Evolutionary conservation across 768 basidiomycete genomes (phyloP).

Genomic region (Termitomyces sp.): DNA sequence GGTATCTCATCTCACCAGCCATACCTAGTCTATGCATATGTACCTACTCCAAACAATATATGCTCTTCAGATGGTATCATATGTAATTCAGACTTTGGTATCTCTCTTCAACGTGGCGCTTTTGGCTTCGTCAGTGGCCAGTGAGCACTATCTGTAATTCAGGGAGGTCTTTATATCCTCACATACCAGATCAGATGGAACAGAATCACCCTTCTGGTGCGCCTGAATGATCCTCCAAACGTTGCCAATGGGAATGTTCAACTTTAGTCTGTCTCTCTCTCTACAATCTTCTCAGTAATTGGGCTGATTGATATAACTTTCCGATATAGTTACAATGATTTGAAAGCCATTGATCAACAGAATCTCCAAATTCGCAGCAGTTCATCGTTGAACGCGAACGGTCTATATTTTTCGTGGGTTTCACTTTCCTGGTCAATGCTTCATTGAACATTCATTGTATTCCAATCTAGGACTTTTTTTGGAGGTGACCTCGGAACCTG

Average conservation of each 20-base stretch:
- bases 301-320: neutral
- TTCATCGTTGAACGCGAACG: slow-evolving; percentile 48
- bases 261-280: slow-evolving; percentile 48
- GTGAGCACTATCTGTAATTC: slow-evolving; percentile 34
- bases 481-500: slow-evolving; percentile 41
- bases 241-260: slow-evolving; percentile 70
- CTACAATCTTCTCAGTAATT: neutral
- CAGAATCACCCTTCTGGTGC: slow-evolving; percentile 67
- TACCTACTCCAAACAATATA: slow-evolving; percentile 55
- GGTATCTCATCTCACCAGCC: neutral
- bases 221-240: slow-evolving; percentile 63
- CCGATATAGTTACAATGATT: slow-evolving; percentile 59
- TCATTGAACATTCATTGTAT: neutral
- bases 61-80: slow-evolving; percentile 49
- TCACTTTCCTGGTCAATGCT: neutral
- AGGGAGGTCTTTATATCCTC: neutral
- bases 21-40: slow-evolving; percentile 70
- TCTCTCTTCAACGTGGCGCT: slow-evolving; percentile 63
- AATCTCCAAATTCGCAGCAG: slow-evolving; percentile 60
- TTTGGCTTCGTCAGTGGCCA: slow-evolving; percentile 57
- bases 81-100: slow-evolving; percentile 74
- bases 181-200: slow-evolving; percentile 47
- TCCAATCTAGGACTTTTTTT: slow-evolving; percentile 61
- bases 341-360: slow-evolving; percentile 50
- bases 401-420: slow-evolving; percentile 70